Base-by-base conservation (phyloP, 2,329 filamentous ascomycete genomes). In the Fusarium protoensiforme region DNA sequence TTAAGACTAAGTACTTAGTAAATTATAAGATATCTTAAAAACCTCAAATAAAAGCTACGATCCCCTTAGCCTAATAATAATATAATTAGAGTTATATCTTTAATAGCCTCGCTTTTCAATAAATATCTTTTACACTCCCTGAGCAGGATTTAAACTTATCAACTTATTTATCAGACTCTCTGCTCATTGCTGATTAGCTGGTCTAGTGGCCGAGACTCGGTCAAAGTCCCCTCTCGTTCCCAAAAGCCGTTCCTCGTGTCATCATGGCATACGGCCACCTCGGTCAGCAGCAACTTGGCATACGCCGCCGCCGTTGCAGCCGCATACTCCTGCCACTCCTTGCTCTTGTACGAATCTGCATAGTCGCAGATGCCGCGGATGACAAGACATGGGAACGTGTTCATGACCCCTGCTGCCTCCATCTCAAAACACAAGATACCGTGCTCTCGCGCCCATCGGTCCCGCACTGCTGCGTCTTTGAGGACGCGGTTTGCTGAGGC, bases 361-460 rank as follows among this genome's bases (percentile, higher is more conserved):
- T 83, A 84, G 38, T 82, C 80, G 29, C 79, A 84, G 3, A 84
- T 80, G 0, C 81, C 82, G 3, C 81, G 77, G 18, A 84, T 80
- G 0, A 80, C 74, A 1, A 83, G 56, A 27, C 79, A 83, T 0
- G 77, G 78, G 8, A 80, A 67, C 1, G 62, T 67, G 4, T 67
- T 62, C 56, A 73, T 68, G 1, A 78, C 38, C 0, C 79, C 79
- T 1, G 79, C 79, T 0, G 72, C 78, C 29, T 79, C 78, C 78
- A 79, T 80, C 48, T 79, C 78, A 31, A 80, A 72, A 13, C 76
- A 78, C 2, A 75, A 20, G 0, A 69, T 31, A 1, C 60, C 24
- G 18, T 36, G 27, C 5, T 46, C n/a, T 20, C 2, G 33, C 7
- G 38, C 57, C 18, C n/a, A 20, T 2, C 7, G 38, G 27, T 60